phyloP scores from a whole-genome alignment of 805 yeast genomes.

The Lipomyces lipofer region DNA sequence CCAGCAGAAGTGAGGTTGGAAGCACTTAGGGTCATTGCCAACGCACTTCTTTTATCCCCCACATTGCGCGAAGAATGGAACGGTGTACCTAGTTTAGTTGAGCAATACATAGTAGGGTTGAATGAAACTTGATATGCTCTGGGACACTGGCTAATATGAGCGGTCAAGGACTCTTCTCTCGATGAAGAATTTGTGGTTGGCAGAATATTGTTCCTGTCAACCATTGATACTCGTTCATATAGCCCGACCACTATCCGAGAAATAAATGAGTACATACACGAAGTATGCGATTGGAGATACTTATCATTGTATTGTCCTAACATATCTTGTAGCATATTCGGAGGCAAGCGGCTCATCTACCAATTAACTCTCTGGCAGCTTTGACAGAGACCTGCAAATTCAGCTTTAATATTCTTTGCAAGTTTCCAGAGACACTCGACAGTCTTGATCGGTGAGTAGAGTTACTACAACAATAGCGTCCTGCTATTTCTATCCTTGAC shows the following conservation, averaged over 20 bases:
- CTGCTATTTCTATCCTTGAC: too few relatives aligned
- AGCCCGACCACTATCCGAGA: background rate
- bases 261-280: too few relatives aligned
- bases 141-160: too few relatives aligned
- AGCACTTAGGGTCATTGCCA: constrained; percentile 24
- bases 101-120: constrained; percentile 8
- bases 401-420: constrained; percentile 17
- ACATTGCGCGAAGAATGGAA: constrained; percentile 5
- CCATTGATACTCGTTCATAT: constrained; percentile 5
- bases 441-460: too few relatives aligned
- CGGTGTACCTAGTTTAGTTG: background rate
- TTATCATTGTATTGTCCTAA: background rate
- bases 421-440: background rate
- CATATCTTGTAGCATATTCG: constrained; percentile 4
- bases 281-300: too few relatives aligned
- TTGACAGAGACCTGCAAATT: constrained; percentile 20
- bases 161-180: constrained; percentile 7
- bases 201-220: constrained; percentile 22
- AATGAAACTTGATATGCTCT: too few relatives aligned
- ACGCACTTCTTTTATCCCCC: constrained; percentile 14
- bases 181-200: constrained; percentile 26
- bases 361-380: background rate
- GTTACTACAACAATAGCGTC: too few relatives aligned
- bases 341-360: background rate
- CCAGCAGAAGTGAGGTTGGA: constrained; percentile 7